These are phyloP conservation scores for Casuarina glauca DNA, from an alignment of 306 rosid genomes.

Conservation along the genomic window DNA sequence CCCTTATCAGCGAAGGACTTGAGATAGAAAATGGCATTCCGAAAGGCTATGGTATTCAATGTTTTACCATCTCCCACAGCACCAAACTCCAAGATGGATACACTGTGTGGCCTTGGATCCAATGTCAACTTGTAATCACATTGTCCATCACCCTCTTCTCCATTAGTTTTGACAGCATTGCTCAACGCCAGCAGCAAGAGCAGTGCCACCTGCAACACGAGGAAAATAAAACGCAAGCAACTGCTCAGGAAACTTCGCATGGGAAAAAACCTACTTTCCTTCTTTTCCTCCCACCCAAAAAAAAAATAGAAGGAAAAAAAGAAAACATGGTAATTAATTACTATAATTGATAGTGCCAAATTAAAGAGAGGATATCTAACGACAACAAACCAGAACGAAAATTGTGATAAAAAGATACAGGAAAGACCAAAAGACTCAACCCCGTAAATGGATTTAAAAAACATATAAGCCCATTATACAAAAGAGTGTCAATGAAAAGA, in stretches of 20 bases:
- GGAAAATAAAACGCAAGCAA: slow-evolving; percentile 24
- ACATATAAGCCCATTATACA: background rate
- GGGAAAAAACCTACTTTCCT: background rate
- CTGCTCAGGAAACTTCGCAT: slow-evolving; percentile 18
- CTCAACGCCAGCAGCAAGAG: slow-evolving; percentile 70
- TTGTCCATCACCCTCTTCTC: slow-evolving; percentile 48
- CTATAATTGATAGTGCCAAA: background rate
- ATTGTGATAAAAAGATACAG: slow-evolving; percentile 2
- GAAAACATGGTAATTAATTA: too few relatives aligned
- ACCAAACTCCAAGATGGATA: slow-evolving; percentile 88
- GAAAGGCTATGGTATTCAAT: slow-evolving; percentile 85
- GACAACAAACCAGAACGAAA: slow-evolving; percentile 3
- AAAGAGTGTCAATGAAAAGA: background rate
- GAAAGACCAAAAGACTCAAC: background rate
- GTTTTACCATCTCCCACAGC: slow-evolving; percentile 97
- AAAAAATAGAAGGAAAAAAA: too few relatives aligned
- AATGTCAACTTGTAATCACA: slow-evolving; percentile 49
- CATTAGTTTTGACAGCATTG: slow-evolving; percentile 53
- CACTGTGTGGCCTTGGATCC: slow-evolving; percentile 90
- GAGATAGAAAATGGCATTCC: slow-evolving; percentile 93
- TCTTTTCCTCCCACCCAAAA: too few relatives aligned
- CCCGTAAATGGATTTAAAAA: background rate
- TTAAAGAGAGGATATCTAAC: background rate
- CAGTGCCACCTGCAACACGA: slow-evolving; percentile 64
- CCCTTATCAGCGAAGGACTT: slow-evolving; percentile 98